These are phyloP conservation scores for Aureobasidium zeae DNA, from an alignment of 2,329 filamentous ascomycete genomes.

Conservation along the genomic window DNA sequence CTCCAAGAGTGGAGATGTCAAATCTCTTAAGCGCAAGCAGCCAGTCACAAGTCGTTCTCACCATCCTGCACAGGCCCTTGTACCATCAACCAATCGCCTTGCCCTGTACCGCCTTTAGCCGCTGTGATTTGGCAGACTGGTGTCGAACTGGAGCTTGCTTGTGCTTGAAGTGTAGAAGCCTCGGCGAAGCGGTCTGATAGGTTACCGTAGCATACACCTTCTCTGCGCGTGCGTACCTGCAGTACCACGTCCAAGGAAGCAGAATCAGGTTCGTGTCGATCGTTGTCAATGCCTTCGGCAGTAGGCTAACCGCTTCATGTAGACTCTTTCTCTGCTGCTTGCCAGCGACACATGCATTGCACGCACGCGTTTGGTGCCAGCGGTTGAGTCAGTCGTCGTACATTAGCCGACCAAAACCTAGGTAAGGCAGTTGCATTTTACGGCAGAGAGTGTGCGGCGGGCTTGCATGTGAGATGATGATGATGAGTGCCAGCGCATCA, in stretches of 20 bases:
- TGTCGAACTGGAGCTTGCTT: constrained; percentile 9
- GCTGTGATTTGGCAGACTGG: constrained; percentile 13
- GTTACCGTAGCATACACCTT: constrained; percentile 7
- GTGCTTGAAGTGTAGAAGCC: constrained; percentile 3
- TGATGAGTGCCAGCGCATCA: constrained; percentile 14
- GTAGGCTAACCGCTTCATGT: neutral
- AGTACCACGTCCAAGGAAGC: constrained; percentile 7
- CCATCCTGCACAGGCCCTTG: constrained; percentile 11
- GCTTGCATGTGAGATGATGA: constrained; percentile 14
- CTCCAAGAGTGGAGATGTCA: constrained; percentile 11
- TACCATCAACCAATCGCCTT: constrained; percentile 13
- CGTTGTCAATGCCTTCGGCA: neutral
- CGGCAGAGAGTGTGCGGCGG: constrained; percentile 1
- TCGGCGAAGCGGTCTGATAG: constrained; percentile 13
- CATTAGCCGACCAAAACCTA: neutral
- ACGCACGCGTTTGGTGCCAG: constrained; percentile 7
- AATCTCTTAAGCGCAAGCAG: neutral
- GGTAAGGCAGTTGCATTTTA: constrained; percentile 8
- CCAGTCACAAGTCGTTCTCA: constrained; percentile 11
- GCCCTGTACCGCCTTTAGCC: constrained; percentile 11
- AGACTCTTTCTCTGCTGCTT: neutral
- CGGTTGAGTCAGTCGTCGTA: constrained; percentile 2
- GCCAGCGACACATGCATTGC: neutral
- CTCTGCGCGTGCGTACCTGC: constrained; percentile 14
- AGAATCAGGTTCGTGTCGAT: constrained; percentile 5